These are phyloP conservation scores for Diophrys appendiculata DNA, from an alignment of 73 alveolate species.

Conservation along the genomic window DNA sequence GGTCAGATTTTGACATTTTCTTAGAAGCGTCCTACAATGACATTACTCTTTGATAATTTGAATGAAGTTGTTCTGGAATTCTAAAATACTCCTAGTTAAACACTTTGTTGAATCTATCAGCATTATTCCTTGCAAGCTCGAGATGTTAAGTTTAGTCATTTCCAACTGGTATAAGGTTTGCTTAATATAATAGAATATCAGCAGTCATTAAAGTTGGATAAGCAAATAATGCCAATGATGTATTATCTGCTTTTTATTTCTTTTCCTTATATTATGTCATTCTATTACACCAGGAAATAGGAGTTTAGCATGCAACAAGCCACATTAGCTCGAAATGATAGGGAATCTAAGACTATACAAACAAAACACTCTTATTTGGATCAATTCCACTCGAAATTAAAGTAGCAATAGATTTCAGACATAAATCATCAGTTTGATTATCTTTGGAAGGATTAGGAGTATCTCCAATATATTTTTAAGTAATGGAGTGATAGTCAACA, in stretches of 20 bases:
- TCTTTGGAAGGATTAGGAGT: slow-evolving; percentile 22
- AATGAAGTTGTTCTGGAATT: slow-evolving; percentile 57
- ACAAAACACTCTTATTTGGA: slow-evolving; percentile 61
- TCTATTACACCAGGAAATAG: slow-evolving; percentile 84
- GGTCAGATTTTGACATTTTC: slow-evolving; percentile 86
- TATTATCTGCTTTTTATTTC: slow-evolving; percentile 46
- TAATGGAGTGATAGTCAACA: slow-evolving; percentile 86
- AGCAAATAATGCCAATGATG: slow-evolving; percentile 71
- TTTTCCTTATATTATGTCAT: slow-evolving; percentile 90
- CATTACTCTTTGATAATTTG: slow-evolving; percentile 75
- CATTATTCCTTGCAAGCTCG: slow-evolving; percentile 81
- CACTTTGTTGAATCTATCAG: slow-evolving; percentile 65
- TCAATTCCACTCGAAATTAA: slow-evolving; percentile 84
- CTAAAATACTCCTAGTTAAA: slow-evolving; percentile 48
- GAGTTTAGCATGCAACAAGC: slow-evolving; percentile 82
- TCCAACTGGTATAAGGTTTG: slow-evolving; percentile 90
- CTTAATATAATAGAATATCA: slow-evolving; percentile 80
- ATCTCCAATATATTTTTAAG: slow-evolving; percentile 45
- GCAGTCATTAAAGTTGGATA: slow-evolving; percentile 94
- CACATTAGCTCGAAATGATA: slow-evolving; percentile 82
- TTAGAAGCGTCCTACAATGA: slow-evolving; percentile 74
- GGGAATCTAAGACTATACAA: slow-evolving; percentile 81
- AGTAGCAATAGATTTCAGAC: slow-evolving; percentile 81
- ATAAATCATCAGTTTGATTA: slow-evolving; percentile 47
- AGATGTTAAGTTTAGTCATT: slow-evolving; percentile 86